Conservation (phyloP, 345 rosid genomes). For the Chamaenerion angustifolium region DNA sequence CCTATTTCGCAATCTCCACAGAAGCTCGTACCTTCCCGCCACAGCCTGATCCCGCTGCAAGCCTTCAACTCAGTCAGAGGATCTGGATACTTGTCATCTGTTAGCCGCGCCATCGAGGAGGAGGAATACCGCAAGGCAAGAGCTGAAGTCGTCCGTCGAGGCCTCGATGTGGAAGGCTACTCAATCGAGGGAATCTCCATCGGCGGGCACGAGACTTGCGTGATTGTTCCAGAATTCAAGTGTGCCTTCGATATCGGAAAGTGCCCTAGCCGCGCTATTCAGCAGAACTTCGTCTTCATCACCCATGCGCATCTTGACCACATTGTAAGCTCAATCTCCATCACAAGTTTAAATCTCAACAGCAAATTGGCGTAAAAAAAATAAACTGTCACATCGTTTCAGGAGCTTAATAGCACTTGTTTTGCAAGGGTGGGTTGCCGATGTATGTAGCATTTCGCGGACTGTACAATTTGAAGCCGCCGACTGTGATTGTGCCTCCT, state of each 20-base stretch:
- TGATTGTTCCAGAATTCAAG: slow-evolving; percentile 80
- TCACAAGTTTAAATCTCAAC: neutral
- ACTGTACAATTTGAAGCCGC: slow-evolving; percentile 80
- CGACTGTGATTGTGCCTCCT: slow-evolving; percentile 74
- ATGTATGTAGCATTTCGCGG: slow-evolving; percentile 90
- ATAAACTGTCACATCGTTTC: neutral
- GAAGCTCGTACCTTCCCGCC: slow-evolving; percentile 4
- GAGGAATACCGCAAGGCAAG: slow-evolving; percentile 87
- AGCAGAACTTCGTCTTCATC: slow-evolving; percentile 82
- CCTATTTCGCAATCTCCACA: slow-evolving; percentile 19
- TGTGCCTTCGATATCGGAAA: slow-evolving; percentile 89
- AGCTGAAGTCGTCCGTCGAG: slow-evolving; percentile 59
- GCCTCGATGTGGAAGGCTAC: slow-evolving; percentile 64
- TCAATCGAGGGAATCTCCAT: slow-evolving; percentile 68
- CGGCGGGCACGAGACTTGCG: slow-evolving; percentile 83
- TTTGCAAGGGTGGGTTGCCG: slow-evolving; percentile 61
- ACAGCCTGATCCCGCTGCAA: slow-evolving; percentile 12
- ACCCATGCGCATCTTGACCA: slow-evolving; percentile 96
- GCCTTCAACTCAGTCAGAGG: slow-evolving; percentile 25
- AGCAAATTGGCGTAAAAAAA: no score
- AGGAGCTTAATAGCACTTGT: neutral
- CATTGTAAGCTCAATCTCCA: slow-evolving; percentile 31
- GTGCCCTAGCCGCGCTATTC: slow-evolving; percentile 78
- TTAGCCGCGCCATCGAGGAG: slow-evolving; percentile 66
- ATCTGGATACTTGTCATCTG: slow-evolving; percentile 43